phyloP scores from a whole-genome alignment of 306 rosid genomes.

The peach (Prunus persica) region DNA sequence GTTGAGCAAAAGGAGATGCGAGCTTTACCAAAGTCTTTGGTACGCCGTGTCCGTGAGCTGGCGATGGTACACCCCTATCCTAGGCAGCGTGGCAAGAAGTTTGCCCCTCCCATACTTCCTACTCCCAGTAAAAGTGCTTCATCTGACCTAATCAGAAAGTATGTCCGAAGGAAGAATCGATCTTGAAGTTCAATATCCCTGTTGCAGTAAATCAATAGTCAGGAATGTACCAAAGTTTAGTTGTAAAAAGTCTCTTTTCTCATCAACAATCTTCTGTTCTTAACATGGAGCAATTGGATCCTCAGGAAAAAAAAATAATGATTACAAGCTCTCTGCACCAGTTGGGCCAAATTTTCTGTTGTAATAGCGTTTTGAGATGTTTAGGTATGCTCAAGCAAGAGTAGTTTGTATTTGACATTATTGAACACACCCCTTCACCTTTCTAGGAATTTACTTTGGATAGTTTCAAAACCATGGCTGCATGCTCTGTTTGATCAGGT shows the following conservation, averaged over 20 bases:
- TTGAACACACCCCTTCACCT: neutral
- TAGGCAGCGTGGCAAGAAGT: constrained; percentile 58
- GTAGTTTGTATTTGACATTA: neutral
- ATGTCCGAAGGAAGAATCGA: constrained; percentile 41
- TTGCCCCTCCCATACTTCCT: constrained; percentile 33
- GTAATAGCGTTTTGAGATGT: constrained; percentile 23
- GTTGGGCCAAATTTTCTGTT: constrained; percentile 36
- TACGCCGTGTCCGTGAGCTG: constrained; percentile 71
- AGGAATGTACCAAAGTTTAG: constrained; percentile 44
- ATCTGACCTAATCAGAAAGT: constrained; percentile 42
- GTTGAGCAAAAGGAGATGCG: constrained; percentile 53
- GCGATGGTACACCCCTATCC: constrained; percentile 88
- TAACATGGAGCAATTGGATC: constrained; percentile 18
- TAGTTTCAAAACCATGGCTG: neutral
- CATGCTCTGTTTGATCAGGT: neutral
- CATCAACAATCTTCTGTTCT: constrained; percentile 16
- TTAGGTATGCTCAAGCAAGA: constrained; percentile 7
- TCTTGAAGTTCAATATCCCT: constrained; percentile 24
- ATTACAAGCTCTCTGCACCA: constrained; percentile 20
- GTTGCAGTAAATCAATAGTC: constrained; percentile 32
- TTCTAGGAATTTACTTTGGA: neutral
- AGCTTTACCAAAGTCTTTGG: constrained; percentile 58
- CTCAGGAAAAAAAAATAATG: neutral
- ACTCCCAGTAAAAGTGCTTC: constrained; percentile 31
- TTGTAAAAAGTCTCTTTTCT: constrained; percentile 29